These are phyloP conservation scores for Scheffersomyces stambukii DNA, from an alignment of 1,139 yeast genomes.

Conservation along the genomic window DNA sequence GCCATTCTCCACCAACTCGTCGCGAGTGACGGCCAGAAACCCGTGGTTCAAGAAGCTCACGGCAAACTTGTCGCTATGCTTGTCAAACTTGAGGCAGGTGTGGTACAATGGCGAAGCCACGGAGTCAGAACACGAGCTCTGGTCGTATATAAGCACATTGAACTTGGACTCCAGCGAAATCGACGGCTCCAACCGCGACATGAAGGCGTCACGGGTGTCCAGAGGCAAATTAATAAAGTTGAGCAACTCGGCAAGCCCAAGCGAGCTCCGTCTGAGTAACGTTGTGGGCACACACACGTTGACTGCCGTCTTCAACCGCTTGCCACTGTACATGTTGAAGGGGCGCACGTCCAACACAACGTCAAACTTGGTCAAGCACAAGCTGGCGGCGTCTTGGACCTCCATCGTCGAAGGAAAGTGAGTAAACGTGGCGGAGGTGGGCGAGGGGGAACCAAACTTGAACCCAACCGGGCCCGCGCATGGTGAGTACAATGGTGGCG, in stretches of 20 bases:
- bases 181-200: constrained; percentile 1
- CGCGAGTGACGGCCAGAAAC: constrained; percentile 13
- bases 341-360: constrained; percentile 37
- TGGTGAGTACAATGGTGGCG: background rate
- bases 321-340: constrained; percentile 27
- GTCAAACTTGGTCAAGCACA: constrained; percentile 5
- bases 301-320: constrained; percentile 25
- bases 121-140: constrained; percentile 19
- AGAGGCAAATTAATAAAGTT: constrained; percentile 23
- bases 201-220: constrained; percentile 3
- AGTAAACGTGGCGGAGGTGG: constrained; percentile 8
- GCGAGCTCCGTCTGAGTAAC: constrained; percentile 32
- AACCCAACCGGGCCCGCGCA: background rate
- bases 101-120: constrained; percentile 39
- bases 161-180: constrained; percentile 11
- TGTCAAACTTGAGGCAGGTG: constrained; percentile 37
- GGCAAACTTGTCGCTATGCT: constrained; percentile 21
- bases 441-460: constrained; percentile 6
- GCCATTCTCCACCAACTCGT: too few species aligned
- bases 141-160: constrained; percentile 51
- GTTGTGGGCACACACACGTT: constrained; percentile 43
- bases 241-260: constrained; percentile 26
- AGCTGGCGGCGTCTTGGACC: constrained; percentile 1
- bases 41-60: constrained; percentile 38
- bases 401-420: constrained; percentile 5